Base-by-base conservation (phyloP, 768 basidiomycete species). In the Boletus subparvulus region DNA sequence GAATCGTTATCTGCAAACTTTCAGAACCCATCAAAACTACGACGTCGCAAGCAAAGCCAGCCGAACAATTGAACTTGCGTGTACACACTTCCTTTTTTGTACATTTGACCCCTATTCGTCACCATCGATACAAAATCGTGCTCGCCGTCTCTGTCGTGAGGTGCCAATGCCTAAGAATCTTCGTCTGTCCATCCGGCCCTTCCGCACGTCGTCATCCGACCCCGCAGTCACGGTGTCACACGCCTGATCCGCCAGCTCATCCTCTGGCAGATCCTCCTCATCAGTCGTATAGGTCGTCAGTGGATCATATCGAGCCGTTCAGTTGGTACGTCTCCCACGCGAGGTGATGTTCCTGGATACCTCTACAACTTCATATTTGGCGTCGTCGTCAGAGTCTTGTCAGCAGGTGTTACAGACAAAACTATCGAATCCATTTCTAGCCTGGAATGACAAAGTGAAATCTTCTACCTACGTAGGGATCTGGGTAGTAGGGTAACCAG, bases 1-100 rank as follows among this genome's bases (percentile, higher is more conserved):
- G 78, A 24, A 79, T 79, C 47, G 78, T 78, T 65, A 80, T 79
- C 66, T 79, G 78, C 54, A 79, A 67, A 19, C 70, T 69, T 47
- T 77, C 75, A 11, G 77, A 75, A 37, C 74, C 70, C 73, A 74
- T 74, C 59, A 51, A 28, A 40, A 36, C 33, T 17, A 21, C 48
- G 48, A 21, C n/a, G 62, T 63, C 19, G 50, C 26, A 33, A 41
- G 43, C 50, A 28, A 42, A 45, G 19, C 14, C 11, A 21, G 12
- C 32, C 30, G 30, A 48, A 56, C 47, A 60, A 53, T 37, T 21
- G 24, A 51, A 55, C 37, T 42, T 17, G 51, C 33, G 19, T 30
- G 37, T 40, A 33, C 9, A 4, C 21, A 39, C 13, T 50, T 55
- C 64, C 58, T 11, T 13, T 57, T 66, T 61, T 47, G 60, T 24